phyloP scores from a whole-genome alignment of 2,329 filamentous ascomycete species.

The Colletotrichum gigasporum region DNA sequence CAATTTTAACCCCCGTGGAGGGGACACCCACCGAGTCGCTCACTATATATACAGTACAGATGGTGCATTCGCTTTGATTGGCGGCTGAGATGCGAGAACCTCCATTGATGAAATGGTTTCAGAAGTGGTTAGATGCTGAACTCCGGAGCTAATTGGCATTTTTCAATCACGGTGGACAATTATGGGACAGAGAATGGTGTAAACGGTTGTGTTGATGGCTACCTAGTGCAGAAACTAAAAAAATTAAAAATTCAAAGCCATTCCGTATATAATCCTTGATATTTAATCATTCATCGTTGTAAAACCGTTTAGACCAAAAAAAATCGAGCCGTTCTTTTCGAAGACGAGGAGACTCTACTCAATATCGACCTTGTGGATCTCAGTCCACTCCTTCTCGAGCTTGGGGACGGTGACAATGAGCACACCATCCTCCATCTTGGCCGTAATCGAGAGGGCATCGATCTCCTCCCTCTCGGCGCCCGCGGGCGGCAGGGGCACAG shows the following conservation, averaged over 20 bases:
- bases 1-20: no score
- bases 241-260: not conserved
- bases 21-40: no score
- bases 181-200: not conserved
- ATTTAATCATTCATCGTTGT: not conserved
- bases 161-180: no score
- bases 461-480: slow-evolving; percentile 62
- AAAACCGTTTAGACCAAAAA: slow-evolving; percentile 10
- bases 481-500: slow-evolving; percentile 66
- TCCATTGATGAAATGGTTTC: no score
- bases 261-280: not conserved
- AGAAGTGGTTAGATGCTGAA: no score
- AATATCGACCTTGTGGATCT: slow-evolving; percentile 69
- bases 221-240: not conserved
- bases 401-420: slow-evolving; percentile 82
- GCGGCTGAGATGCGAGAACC: no score
- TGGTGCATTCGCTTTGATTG: no score
- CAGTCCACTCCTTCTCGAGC: slow-evolving; percentile 72
- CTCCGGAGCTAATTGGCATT: no score
- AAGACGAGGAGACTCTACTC: slow-evolving; percentile 47
- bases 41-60: no score
- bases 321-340: not conserved
- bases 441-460: slow-evolving; percentile 73
- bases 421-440: slow-evolving; percentile 82
- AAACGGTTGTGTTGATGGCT: not conserved